Evolutionary conservation across 768 basidiomycete genomes (phyloP), one percentile per base, ranked within the genome.

Genomic region (Pulveroboletus sp.): DNA sequence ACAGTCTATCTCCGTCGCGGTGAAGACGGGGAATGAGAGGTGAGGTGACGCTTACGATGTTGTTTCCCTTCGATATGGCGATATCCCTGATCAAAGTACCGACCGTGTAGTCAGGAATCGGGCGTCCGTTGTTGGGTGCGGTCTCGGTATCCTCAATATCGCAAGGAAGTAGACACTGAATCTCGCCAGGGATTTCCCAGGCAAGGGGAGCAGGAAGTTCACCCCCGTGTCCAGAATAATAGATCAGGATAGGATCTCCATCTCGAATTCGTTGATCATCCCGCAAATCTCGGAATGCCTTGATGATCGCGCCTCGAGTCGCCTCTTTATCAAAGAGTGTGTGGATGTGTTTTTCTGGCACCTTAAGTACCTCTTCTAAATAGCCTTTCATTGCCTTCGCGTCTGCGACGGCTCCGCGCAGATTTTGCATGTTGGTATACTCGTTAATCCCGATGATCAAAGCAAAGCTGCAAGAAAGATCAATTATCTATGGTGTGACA

Each of bases 91-190:
- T 55, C 48, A 73, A 54, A 1, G 57, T 54, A 13, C 67, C 68
- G 1, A 78, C 61, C 5, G 74, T 74, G 29, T 72, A 67, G 59
- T 78, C 76, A 4, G 74, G 75, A 42, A 78, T 75, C 0, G 70
- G 72, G 4, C 54, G 35, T 6, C 68, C 51, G 6, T 27, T 17
- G 10, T 14, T 19, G 40, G 31, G 10, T 55, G 19, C 20, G 72
- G 5, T 55, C 35, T 24, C 14, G 6, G 19, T 21, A 43, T 27
- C 11, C 55, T 63, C 5, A 66, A 63, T 58, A 71, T 58, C 57
- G 64, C 61, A 47, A 70, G 72, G 48, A 70, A 72, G 33, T 60
- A 58, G 13, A 50, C 57, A 27, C 57, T 67, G 35, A 48, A 55
- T 20, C 61, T 65, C 38, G 50, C 53, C 61, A 56, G 65, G 61